These are phyloP conservation scores for Dioscorea alata DNA, from an alignment of 106 monocot species.

Conservation along the genomic window DNA sequence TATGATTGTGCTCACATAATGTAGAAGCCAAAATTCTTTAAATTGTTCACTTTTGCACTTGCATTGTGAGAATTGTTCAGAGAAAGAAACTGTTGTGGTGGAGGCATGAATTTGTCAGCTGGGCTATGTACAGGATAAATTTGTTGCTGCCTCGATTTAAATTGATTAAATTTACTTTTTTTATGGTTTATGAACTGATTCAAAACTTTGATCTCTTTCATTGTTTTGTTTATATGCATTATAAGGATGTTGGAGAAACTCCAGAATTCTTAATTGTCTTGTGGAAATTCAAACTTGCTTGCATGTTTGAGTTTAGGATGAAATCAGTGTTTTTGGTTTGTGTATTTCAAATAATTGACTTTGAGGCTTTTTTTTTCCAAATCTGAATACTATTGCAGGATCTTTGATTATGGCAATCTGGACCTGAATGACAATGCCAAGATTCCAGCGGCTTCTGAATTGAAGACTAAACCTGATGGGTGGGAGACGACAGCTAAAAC, in stretches of 20 bases:
- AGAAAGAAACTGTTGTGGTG: too few relatives aligned
- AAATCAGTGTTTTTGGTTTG: neutral
- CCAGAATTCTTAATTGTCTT: neutral
- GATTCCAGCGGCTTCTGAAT: constrained; percentile 43
- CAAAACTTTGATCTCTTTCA: neutral
- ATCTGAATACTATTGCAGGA: constrained; percentile 34
- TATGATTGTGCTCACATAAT: too few relatives aligned
- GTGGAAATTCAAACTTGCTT: neutral
- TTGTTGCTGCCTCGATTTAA: too few relatives aligned
- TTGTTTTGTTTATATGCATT: neutral
- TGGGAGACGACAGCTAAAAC: constrained; percentile 76
- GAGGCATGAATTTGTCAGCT: too few relatives aligned
- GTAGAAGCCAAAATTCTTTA: too few relatives aligned
- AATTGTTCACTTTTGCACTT: too few relatives aligned
- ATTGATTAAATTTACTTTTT: neutral
- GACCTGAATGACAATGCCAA: constrained; percentile 49
- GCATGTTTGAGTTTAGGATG: neutral
- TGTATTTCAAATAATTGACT: too few relatives aligned
- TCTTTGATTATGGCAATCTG: constrained; percentile 65
- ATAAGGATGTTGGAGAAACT: neutral
- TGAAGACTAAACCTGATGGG: constrained; percentile 87
- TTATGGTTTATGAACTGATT: neutral
- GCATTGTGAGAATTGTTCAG: too few relatives aligned
- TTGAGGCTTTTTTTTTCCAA: neutral
- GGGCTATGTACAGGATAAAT: too few relatives aligned